These are phyloP conservation scores for Aphanomyces stellatus DNA, from an alignment of 352 stramenopile genomes.

Conservation along the genomic window DNA sequence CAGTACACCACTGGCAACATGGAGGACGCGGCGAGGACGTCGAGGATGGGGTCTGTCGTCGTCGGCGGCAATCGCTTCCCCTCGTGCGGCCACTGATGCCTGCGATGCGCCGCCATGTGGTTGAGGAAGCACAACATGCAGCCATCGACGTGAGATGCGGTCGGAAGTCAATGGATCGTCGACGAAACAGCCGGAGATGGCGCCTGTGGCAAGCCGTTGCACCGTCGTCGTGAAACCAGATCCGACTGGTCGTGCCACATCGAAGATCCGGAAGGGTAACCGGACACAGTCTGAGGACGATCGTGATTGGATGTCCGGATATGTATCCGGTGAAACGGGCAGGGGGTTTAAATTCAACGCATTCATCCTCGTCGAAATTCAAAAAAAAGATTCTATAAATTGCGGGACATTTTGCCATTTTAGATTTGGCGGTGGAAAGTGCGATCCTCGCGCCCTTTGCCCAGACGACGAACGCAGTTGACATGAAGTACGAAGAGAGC, in stretches of 20 bases:
- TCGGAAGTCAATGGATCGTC: not conserved
- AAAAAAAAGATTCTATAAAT: conserved; percentile 16
- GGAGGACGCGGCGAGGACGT: too few species aligned
- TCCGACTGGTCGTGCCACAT: too few species aligned
- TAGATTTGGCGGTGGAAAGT: conserved; percentile 2
- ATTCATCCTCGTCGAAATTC: not conserved
- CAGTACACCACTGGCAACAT: too few species aligned
- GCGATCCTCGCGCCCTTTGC: not conserved
- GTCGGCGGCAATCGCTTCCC: too few species aligned
- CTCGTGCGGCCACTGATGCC: too few species aligned
- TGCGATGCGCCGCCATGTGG: too few species aligned
- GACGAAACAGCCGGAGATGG: not conserved
- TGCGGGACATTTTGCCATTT: not conserved
- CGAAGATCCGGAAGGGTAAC: not conserved
- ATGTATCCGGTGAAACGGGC: not conserved
- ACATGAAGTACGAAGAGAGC: conserved; percentile 7
- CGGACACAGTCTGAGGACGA: not conserved
- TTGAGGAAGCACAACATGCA: too few species aligned
- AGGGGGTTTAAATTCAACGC: too few species aligned
- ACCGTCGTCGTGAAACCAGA: not conserved
- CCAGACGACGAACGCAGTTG: not conserved
- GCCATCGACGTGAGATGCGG: too few species aligned
- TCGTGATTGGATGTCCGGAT: conserved; percentile 1
- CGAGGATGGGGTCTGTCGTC: too few species aligned
- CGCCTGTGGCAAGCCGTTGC: not conserved